Evolutionary conservation across 306 rosid genomes (phyloP).

Genomic region (Lagenaria siceraria): DNA sequence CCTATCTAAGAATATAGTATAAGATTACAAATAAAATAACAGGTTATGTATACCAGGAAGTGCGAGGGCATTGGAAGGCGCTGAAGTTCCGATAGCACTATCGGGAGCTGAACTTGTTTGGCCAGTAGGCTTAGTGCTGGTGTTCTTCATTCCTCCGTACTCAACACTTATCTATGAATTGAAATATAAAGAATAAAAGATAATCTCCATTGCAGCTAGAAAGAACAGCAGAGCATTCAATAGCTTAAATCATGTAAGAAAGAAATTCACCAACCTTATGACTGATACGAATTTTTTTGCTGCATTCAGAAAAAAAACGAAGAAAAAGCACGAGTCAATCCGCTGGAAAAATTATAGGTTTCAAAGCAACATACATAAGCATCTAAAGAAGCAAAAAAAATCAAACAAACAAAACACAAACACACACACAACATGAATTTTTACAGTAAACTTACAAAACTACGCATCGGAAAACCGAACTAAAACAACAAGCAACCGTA

Average conservation of each 20-base stretch:
- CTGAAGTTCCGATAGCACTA: constrained; percentile 27
- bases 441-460: not conserved
- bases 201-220: not conserved
- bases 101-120: constrained; percentile 23
- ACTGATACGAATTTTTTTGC: constrained; percentile 54
- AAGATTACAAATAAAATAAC: not conserved
- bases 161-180: constrained; percentile 43
- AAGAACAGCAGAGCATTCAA: not conserved
- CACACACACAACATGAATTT: not conserved
- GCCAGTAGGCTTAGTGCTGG: constrained; percentile 30
- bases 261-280: constrained; percentile 57
- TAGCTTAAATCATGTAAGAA: not conserved
- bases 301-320: constrained; percentile 13
- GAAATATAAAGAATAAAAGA: not conserved
- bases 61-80: constrained; percentile 53
- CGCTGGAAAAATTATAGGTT: not conserved
- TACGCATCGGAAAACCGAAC: not conserved
- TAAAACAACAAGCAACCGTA: not conserved
- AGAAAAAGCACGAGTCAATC: not conserved
- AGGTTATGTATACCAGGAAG: constrained; percentile 48
- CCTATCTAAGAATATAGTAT: not conserved
- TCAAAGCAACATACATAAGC: not conserved
- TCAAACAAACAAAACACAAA: not conserved
- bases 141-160: constrained; percentile 51
- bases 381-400: not conserved